Evolutionary conservation across 768 basidiomycete species (phyloP), one percentile per base, ranked within the genome.

Genomic region (Lactarius hatsudake): DNA sequence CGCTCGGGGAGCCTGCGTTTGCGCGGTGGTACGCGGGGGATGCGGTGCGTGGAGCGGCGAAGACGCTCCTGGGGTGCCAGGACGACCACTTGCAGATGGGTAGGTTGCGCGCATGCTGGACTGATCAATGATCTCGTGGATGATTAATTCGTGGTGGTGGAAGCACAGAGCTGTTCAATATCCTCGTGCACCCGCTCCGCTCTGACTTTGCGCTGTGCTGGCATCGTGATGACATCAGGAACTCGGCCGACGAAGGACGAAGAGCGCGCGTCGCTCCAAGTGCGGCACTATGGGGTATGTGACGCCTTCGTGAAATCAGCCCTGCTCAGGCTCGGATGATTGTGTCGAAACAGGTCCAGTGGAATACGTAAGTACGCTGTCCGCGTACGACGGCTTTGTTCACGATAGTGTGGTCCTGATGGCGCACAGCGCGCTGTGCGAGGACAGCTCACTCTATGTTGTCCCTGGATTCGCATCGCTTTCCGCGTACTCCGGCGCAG

Each of bases 161-260:
- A 34, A 34, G 3, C 8, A 34, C 62, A 90, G 91, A 93, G 72
- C 75, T 91, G 30, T 91, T 91, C 75, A 92, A 91, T 72, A 73
- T 91, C 62, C 78, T 93, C 26, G 87, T 93, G 40, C 90, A 92
- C 73, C 91, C 90, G 0, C 63, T 79, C 12, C 72, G 75, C 5
- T 86, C 87, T 66, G 81, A 86, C 56, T 92, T 91, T 74, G 88
- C 90, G 2, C 78, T 92, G 60, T 80, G 89, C 45, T 92, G 91
- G 90, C 91, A 92, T 74, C 83, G 91, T 2, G 91, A 93, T 68
- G 91, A 91, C 74, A 82, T 93, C 6, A 78, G 75, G 34, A 86
- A 86, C 72, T 78, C 80, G 28, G 88, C 86, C 0, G 82, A 78
- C 0, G 74, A 79, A 79, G 20, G 84, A 87, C 15, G 87, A 92